Percentiles rank a stretch among this genome's conserved stretches.
These are phyloP conservation scores for Luffa acutangula DNA, from an alignment of 306 rosid species.

Conservation along the genomic window DNA sequence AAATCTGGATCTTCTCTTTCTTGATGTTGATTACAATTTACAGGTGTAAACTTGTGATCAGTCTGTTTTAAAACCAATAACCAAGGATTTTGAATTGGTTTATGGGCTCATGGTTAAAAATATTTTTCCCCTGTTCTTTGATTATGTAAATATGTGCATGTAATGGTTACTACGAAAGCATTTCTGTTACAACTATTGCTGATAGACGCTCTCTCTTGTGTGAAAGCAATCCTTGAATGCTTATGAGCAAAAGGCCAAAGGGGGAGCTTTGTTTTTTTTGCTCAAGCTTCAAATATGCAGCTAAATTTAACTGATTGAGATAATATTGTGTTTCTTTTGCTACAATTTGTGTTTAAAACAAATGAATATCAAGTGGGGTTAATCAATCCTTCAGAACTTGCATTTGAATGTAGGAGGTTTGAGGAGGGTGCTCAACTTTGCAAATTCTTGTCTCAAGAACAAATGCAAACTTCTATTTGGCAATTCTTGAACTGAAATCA, in stretches of 20 bases:
- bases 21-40: not conserved
- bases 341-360: not conserved
- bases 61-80: not conserved
- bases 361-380: not conserved
- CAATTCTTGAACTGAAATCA: not conserved
- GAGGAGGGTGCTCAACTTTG: not conserved
- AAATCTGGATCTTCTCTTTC: not conserved
- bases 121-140: not conserved
- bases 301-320: not conserved
- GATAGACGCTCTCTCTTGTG: not conserved
- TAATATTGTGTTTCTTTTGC: not conserved
- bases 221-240: not conserved
- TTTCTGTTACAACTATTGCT: not conserved
- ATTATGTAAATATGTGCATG: not conserved
- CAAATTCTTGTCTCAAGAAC: slow-evolving; percentile 1
- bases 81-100: not conserved
- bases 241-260: not conserved
- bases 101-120: not conserved
- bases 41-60: not conserved
- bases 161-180: not conserved
- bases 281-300: not conserved
- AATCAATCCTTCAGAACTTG: not conserved
- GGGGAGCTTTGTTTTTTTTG: not conserved
- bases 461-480: not conserved
- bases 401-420: not conserved